phyloP scores from a whole-genome alignment of 192 early-diverging fungal species.

The Coemansia sp. region DNA sequence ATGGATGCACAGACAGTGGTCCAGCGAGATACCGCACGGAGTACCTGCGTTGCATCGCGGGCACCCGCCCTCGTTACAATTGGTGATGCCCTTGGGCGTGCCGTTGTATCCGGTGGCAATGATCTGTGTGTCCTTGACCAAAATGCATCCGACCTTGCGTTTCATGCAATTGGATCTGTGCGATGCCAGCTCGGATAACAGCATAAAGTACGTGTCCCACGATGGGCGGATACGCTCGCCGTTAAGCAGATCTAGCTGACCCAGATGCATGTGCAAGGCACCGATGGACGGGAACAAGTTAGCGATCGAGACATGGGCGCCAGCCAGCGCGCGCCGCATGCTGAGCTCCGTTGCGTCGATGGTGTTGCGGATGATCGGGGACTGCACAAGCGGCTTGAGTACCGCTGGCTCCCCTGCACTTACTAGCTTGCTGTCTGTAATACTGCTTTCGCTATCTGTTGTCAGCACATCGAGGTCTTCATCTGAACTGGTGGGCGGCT shows the following conservation, averaged over 20 bases:
- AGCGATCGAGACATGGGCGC: slow-evolving; percentile 64
- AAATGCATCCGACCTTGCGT: slow-evolving; percentile 90
- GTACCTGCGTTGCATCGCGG: slow-evolving; percentile 86
- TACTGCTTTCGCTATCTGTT: slow-evolving; percentile 4
- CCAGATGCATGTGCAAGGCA: slow-evolving; percentile 50
- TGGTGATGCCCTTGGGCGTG: slow-evolving; percentile 85
- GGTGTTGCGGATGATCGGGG: slow-evolving; percentile 27
- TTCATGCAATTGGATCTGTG: slow-evolving; percentile 98
- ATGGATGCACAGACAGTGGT: slow-evolving; percentile 93
- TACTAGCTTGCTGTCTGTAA: not conserved
- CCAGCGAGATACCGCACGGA: slow-evolving; percentile 73
- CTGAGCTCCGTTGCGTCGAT: slow-evolving; percentile 22
- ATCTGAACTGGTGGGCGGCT: too few species aligned
- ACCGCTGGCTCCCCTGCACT: not conserved
- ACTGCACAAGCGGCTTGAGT: not conserved
- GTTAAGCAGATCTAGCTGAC: slow-evolving; percentile 63
- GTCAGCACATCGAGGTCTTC: not conserved
- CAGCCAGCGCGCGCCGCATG: slow-evolving; percentile 32
- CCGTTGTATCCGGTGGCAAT: slow-evolving; percentile 99
- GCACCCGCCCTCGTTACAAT: slow-evolving; percentile 97
- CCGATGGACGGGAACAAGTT: slow-evolving; percentile 56
- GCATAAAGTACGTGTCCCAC: slow-evolving; percentile 99
- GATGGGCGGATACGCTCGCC: slow-evolving; percentile 79
- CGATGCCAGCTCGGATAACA: slow-evolving; percentile 87
- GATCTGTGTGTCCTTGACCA: slow-evolving; percentile 83